Conservation (phyloP, 139 green algal genomes). For the Volvox reticuliferus region DNA sequence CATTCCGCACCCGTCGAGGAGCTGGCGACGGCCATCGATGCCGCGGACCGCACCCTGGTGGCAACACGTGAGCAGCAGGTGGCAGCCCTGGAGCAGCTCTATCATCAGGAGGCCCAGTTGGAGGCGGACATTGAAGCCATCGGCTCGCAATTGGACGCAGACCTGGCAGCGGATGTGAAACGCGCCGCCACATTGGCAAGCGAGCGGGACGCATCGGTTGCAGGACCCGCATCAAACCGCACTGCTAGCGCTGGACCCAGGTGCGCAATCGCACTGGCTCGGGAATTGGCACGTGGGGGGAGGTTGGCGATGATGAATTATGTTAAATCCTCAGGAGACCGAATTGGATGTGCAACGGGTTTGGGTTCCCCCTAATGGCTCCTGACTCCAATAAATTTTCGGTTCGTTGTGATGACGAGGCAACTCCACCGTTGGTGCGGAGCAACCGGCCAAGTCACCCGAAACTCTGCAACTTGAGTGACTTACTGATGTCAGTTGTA, state of each 20-base stretch:
- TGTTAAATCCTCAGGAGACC: no score
- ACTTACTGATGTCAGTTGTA: no score
- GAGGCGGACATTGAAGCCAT: conserved; percentile 40
- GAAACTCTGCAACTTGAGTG: no score
- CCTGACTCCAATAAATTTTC: no score
- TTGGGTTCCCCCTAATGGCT: no score
- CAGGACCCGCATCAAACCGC: background rate
- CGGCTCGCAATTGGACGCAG: conserved; percentile 15
- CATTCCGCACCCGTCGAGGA: conserved; percentile 1
- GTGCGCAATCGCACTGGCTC: background rate
- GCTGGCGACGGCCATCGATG: conserved; percentile 35
- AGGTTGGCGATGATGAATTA: no score
- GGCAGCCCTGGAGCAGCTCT: conserved; percentile 28
- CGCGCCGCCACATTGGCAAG: background rate
- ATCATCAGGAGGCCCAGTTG: conserved; percentile 32
- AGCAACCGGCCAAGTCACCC: no score
- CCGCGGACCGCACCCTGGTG: background rate
- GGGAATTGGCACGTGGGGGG: no score
- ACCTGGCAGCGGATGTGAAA: conserved; percentile 14
- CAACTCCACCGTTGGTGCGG: no score
- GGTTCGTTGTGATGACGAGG: no score
- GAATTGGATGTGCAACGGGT: no score
- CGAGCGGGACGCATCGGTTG: background rate
- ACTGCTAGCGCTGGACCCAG: conserved; percentile 3
- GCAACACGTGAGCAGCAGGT: conserved; percentile 23